phyloP scores from a whole-genome alignment of 345 rosid genomes.

The Citrus australasica region DNA sequence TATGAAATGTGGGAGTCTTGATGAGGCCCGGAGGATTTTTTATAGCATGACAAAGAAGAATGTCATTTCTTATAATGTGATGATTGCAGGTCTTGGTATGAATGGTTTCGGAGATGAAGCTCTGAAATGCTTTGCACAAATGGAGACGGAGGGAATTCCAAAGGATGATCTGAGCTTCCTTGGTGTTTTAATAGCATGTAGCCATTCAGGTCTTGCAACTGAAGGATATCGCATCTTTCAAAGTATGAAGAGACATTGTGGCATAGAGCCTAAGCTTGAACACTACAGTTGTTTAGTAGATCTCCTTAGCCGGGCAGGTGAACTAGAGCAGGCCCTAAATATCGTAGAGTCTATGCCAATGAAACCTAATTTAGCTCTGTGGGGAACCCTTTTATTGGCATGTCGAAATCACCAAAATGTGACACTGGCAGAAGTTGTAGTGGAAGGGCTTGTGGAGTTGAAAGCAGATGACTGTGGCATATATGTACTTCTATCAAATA shows the following conservation, averaged over 20 bases:
- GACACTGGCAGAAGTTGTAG: constrained; percentile 22
- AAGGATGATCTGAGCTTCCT: constrained; percentile 31
- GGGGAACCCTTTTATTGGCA: constrained; percentile 35
- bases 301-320: constrained; percentile 24
- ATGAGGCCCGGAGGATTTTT: constrained; percentile 26
- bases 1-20: constrained; percentile 36
- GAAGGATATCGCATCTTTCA: constrained; percentile 26
- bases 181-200: constrained; percentile 31
- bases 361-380: constrained; percentile 23
- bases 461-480: constrained; percentile 27
- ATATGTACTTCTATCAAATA: constrained; percentile 23
- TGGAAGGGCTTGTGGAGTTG: constrained; percentile 26
- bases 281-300: constrained; percentile 34
- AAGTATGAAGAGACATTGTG: constrained; percentile 17
- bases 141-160: constrained; percentile 27
- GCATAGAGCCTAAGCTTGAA: constrained; percentile 29
- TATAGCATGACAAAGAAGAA: constrained; percentile 24
- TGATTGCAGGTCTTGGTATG: constrained; percentile 37
- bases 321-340: constrained; percentile 17
- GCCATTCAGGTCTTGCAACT: constrained; percentile 26
- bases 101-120: constrained; percentile 36
- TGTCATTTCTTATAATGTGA: constrained; percentile 31
- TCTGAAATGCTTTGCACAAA: constrained; percentile 23
- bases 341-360: constrained; percentile 23
- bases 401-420: constrained; percentile 25